Evolutionary conservation across 2,329 filamentous ascomycete genomes (phyloP).

Genomic region (Botrytis hyacinthi): DNA sequence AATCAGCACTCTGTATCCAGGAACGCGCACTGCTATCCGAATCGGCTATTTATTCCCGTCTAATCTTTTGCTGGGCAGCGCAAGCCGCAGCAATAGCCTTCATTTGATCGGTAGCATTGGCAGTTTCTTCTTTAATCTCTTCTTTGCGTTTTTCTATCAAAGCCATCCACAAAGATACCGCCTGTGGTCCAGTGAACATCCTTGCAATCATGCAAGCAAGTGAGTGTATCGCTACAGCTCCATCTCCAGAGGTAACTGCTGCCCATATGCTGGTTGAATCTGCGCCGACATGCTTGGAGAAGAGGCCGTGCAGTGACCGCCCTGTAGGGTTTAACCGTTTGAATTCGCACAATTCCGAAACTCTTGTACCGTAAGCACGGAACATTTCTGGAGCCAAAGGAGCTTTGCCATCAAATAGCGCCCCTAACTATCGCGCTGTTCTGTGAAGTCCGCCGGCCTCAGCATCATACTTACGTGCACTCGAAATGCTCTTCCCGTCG

Average conservation of each 20-base stretch:
- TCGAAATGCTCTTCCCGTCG: conserved; percentile 38
- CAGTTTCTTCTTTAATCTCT: neutral
- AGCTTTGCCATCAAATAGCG: conserved; percentile 41
- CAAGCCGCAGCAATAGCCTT: too few relatives aligned
- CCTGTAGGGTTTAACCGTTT: neutral
- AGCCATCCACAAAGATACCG: conserved; percentile 39
- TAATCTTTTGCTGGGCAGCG: conserved; percentile 29
- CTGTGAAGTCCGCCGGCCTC: conserved; percentile 42
- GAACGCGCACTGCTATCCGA: conserved; percentile 40
- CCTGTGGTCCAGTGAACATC: conserved; percentile 35
- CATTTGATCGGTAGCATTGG: conserved; percentile 10
- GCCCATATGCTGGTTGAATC: conserved; percentile 39
- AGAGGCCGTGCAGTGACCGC: conserved; percentile 25
- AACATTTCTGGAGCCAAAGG: conserved; percentile 34
- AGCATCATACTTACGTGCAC: conserved; percentile 38
- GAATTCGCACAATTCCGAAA: conserved; percentile 24
- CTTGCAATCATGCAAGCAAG: conserved; percentile 42
- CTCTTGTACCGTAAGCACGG: conserved; percentile 27
- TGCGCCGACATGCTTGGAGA: conserved; percentile 31
- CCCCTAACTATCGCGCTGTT: conserved; percentile 43
- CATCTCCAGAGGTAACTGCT: conserved; percentile 36
- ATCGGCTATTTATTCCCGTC: conserved; percentile 31
- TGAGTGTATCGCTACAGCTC: conserved; percentile 33
- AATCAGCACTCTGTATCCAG: conserved; percentile 39
- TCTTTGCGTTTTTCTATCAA: conserved; percentile 35